These are phyloP conservation scores for Syzygium aqueum DNA, from an alignment of 345 rosid genomes.

Conservation along the genomic window DNA sequence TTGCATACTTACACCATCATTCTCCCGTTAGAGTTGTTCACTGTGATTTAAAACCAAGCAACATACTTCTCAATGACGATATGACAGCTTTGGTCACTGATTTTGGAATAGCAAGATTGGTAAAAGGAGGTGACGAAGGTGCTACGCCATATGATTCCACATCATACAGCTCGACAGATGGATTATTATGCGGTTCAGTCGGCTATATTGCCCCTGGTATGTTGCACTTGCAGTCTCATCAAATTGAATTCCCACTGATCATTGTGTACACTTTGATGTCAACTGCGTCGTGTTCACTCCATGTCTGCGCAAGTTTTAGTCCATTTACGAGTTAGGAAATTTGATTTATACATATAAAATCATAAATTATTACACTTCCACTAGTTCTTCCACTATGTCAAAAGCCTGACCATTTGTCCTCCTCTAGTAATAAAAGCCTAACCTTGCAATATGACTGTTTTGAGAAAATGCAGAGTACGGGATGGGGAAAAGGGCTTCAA, in stretches of 20 bases:
- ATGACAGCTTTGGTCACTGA: slow-evolving; percentile 88
- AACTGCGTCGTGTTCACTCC: background rate
- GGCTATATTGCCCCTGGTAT: slow-evolving; percentile 96
- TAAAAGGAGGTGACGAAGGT: slow-evolving; percentile 34
- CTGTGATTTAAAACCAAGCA: slow-evolving; percentile 95
- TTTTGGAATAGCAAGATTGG: slow-evolving; percentile 74
- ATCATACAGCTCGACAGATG: slow-evolving; percentile 63
- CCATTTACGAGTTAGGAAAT: background rate
- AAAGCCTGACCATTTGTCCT: background rate
- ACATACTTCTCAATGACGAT: slow-evolving; percentile 78
- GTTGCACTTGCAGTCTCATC: background rate
- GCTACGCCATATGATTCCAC: slow-evolving; percentile 21
- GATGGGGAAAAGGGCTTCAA: slow-evolving; percentile 68
- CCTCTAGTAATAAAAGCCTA: background rate
- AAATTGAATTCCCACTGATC: background rate
- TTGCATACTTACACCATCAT: slow-evolving; percentile 76
- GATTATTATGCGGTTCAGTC: slow-evolving; percentile 71
- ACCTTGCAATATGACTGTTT: background rate
- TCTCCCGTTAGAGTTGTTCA: slow-evolving; percentile 86
- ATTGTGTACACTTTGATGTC: background rate
- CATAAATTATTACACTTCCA: background rate
- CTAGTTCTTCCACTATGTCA: background rate
- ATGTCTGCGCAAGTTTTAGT: background rate
- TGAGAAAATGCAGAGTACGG: slow-evolving; percentile 60
- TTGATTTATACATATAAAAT: background rate